These are phyloP conservation scores for Saccharomyces hybrid DNA, from an alignment of 1,139 yeast species.

Conservation along the genomic window DNA sequence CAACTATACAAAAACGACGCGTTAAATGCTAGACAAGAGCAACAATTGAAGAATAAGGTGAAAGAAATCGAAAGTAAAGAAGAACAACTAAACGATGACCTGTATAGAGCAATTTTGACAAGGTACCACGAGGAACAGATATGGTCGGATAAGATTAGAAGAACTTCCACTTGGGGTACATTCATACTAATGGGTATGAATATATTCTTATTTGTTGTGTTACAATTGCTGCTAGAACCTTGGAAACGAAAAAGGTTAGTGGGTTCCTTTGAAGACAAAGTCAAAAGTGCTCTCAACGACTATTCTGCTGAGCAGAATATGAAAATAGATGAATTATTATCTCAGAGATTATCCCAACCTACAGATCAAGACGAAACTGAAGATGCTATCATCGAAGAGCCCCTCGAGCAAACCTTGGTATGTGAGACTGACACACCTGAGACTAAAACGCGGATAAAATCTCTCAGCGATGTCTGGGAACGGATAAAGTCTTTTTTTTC, in stretches of 20 bases:
- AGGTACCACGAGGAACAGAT: slow-evolving; percentile 95
- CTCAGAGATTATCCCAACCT: neutral
- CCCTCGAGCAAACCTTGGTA: neutral
- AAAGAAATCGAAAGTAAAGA: slow-evolving; percentile 54
- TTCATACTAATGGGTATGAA: slow-evolving; percentile 85
- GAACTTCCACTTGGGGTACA: slow-evolving; percentile 97
- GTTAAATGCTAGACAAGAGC: slow-evolving; percentile 56
- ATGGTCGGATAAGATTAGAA: slow-evolving; percentile 93
- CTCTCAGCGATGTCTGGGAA: neutral
- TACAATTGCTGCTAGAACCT: slow-evolving; percentile 86
- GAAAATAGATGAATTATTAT: slow-evolving; percentile 6
- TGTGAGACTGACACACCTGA: neutral
- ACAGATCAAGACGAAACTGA: neutral
- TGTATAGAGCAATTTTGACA: slow-evolving; percentile 72
- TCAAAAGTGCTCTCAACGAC: slow-evolving; percentile 46
- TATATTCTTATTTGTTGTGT: slow-evolving; percentile 64
- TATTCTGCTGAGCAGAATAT: slow-evolving; percentile 27
- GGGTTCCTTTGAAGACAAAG: slow-evolving; percentile 74
- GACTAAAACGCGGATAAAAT: neutral
- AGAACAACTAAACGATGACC: slow-evolving; percentile 60
- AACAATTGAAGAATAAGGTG: slow-evolving; percentile 43
- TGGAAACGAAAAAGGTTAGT: slow-evolving; percentile 83
- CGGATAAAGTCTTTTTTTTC: neutral
- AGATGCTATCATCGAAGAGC: neutral
- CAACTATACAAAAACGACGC: slow-evolving; percentile 75